A percentile compares a stretch with the other conserved stretches of the same genome.
phyloP scores from a whole-genome alignment of 257 asterid genomes.

The Jacaranda mimosifolia region DNA sequence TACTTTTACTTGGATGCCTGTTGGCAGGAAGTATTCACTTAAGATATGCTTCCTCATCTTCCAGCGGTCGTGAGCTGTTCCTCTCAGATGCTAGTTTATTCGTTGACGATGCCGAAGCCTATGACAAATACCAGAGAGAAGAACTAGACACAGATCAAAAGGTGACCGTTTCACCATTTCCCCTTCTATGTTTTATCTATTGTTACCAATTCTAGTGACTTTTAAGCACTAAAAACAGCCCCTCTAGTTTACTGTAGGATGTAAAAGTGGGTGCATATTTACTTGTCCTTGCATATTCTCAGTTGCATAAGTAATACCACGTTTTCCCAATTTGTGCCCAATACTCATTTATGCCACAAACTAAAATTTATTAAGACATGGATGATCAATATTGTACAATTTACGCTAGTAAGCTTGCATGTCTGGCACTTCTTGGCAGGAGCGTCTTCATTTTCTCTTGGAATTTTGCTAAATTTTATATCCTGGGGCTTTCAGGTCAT shows the following conservation, averaged over 20 bases:
- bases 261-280: not conserved
- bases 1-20: not conserved
- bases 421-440: not conserved
- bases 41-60: slow-evolving; percentile 28
- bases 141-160: slow-evolving; percentile 49
- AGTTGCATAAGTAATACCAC: not conserved
- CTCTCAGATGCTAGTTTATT: slow-evolving; percentile 78
- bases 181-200: not conserved
- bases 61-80: slow-evolving; percentile 95
- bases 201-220: not conserved
- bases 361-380: too few species aligned
- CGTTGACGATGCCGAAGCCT: slow-evolving; percentile 89
- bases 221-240: not conserved
- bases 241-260: not conserved
- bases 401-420: not conserved
- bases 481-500: not conserved
- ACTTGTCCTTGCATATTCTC: not conserved
- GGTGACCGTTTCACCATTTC: slow-evolving; percentile 45
- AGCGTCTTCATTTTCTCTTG: not conserved
- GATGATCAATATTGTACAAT: too few species aligned
- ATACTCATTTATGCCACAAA: not conserved
- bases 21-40: slow-evolving; percentile 27
- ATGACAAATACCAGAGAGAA: slow-evolving; percentile 74
- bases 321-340: not conserved
- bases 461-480: not conserved